phyloP scores from a whole-genome alignment of 768 basidiomycete species.

The Kwoniella bestiolae region DNA sequence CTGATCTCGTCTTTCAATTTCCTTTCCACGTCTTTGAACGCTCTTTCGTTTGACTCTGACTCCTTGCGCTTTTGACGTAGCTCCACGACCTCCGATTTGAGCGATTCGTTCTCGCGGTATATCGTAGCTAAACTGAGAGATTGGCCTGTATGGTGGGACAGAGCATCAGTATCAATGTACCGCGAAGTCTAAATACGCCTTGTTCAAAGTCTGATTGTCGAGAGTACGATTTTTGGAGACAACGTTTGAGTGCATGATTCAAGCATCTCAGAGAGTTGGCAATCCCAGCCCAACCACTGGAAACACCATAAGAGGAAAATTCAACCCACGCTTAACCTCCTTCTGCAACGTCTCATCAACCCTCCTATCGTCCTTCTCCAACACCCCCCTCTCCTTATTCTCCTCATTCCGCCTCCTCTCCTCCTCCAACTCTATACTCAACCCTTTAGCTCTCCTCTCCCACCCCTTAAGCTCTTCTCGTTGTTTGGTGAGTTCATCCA shows the following conservation, averaged over 20 bases:
- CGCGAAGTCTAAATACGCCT: too few species aligned
- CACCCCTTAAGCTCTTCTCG: conserved; percentile 30
- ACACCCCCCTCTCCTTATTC: conserved; percentile 22
- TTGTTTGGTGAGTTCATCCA: conserved; percentile 36
- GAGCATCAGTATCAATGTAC: not conserved
- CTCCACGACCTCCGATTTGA: conserved; percentile 46
- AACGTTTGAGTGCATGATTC: too few species aligned
- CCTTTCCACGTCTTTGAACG: conserved; percentile 35
- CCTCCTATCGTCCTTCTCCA: conserved; percentile 23
- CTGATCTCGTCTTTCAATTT: conserved; percentile 43
- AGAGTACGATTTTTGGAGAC: too few species aligned
- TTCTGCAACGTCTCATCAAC: conserved; percentile 35
- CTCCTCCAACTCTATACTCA: conserved; percentile 48
- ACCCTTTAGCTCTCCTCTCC: conserved; percentile 39
- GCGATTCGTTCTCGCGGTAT: conserved; percentile 31
- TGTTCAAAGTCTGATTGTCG: too few species aligned
- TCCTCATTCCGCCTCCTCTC: conserved; percentile 40
- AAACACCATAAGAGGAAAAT: not conserved
- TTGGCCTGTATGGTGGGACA: conserved; percentile 33
- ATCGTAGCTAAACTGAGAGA: conserved; percentile 36
- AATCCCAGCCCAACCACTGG: too few species aligned
- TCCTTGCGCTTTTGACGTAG: conserved; percentile 48
- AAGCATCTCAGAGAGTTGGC: too few species aligned
- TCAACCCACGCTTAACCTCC: conserved; percentile 45
- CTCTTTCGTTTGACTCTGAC: conserved; percentile 41